These are phyloP conservation scores for Phoma herbarum DNA, from an alignment of 2,329 filamentous ascomycete species.

Conservation along the genomic window DNA sequence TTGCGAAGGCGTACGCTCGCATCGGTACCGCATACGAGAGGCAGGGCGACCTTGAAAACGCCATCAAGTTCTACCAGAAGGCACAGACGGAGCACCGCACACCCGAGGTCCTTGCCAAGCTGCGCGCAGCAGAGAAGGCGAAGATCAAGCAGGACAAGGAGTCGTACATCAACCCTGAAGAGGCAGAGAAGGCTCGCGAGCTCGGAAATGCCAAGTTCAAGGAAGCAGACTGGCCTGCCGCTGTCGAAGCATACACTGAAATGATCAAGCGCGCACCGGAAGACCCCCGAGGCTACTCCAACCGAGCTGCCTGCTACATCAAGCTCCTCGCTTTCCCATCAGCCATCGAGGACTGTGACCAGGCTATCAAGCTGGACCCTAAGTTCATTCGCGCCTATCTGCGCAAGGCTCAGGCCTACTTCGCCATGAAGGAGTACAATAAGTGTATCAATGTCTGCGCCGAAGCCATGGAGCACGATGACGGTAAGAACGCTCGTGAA, in stretches of 20 bases:
- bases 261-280: constrained; percentile 96
- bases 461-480: constrained; percentile 80
- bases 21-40: constrained; percentile 96
- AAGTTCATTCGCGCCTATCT: constrained; percentile 96
- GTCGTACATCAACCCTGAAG: constrained; percentile 86
- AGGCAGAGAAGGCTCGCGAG: constrained; percentile 95
- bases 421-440: constrained; percentile 98
- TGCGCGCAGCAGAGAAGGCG: constrained; percentile 87
- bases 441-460: constrained; percentile 90
- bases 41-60: constrained; percentile 77
- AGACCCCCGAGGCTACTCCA: constrained; percentile 94
- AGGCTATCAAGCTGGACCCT: constrained; percentile 87
- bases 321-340: constrained; percentile 96
- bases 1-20: constrained; percentile 95
- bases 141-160: constrained; percentile 77
- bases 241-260: constrained; percentile 92
- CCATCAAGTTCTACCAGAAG: constrained; percentile 89
- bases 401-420: constrained; percentile 93
- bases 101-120: constrained; percentile 90
- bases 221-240: constrained; percentile 91
- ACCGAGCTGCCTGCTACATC: constrained; percentile 95
- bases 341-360: constrained; percentile 90
- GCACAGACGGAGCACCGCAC: constrained; percentile 97
- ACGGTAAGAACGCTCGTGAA: constrained; percentile 83
- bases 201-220: constrained; percentile 98